Conservation (phyloP, 2,329 filamentous ascomycete species). For the Cladobotryum mycophilum region DNA sequence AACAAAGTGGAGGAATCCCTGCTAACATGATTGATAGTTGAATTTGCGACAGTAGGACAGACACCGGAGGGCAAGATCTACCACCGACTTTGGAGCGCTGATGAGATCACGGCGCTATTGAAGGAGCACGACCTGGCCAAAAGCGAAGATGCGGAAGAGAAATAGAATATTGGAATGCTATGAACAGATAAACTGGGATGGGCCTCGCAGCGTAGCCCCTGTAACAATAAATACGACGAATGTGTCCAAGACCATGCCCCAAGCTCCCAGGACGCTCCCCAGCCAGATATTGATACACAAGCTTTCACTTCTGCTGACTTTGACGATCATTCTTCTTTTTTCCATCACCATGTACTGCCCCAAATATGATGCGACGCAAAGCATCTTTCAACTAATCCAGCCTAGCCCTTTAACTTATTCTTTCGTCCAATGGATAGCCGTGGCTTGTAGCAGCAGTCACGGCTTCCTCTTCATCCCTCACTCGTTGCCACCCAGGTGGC, state of each 20-base stretch:
- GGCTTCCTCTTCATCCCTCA: constrained; percentile 50
- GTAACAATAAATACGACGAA: constrained; percentile 14
- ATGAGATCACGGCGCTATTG: constrained; percentile 89
- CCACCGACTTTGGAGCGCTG: constrained; percentile 93
- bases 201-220: constrained; percentile 12
- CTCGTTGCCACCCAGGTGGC: constrained; percentile 33
- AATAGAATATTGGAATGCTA: constrained; percentile 31
- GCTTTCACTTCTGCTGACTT: too few relatives aligned
- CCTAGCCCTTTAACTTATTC: neutral
- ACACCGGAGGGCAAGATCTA: constrained; percentile 95
- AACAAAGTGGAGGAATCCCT: neutral
- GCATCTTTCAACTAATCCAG: too few relatives aligned
- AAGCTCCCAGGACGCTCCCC: neutral
- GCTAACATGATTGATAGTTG: constrained; percentile 53
- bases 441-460: constrained; percentile 33
- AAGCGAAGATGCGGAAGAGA: constrained; percentile 65
- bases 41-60: constrained; percentile 96
- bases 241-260: constrained; percentile 6
- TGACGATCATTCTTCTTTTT: too few relatives aligned
- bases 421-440: constrained; percentile 1
- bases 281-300: neutral
- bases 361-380: neutral
- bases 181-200: constrained; percentile 1
- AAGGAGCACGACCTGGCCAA: constrained; percentile 96
- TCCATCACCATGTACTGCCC: neutral